Conservation (phyloP, 192 early-diverging fungal genomes). For the Podochytrium sp. region DNA sequence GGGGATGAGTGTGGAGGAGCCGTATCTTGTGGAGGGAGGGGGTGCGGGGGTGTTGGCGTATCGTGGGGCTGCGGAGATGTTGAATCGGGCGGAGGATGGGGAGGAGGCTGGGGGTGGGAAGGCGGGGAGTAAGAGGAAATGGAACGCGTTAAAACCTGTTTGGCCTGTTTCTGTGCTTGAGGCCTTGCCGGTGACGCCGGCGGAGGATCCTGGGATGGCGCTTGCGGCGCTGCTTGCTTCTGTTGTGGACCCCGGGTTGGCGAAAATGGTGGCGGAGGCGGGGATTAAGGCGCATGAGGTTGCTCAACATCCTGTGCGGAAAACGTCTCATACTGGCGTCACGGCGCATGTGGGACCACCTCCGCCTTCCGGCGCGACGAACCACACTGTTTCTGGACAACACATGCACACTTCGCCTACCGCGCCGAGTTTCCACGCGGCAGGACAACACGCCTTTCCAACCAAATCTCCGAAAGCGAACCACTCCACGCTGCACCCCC, state of each 20-base stretch:
- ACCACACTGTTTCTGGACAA: too few relatives aligned
- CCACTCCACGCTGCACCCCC: slow-evolving; percentile 76
- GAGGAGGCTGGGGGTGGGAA: not conserved
- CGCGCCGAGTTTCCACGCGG: not conserved
- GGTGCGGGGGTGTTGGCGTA: slow-evolving; percentile 66
- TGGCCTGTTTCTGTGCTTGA: slow-evolving; percentile 36
- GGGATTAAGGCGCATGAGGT: slow-evolving; percentile 51
- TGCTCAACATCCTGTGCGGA: not conserved
- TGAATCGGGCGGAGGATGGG: not conserved
- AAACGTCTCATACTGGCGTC: not conserved
- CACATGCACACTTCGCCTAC: not conserved
- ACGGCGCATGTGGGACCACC: not conserved
- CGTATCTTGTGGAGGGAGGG: slow-evolving; percentile 54
- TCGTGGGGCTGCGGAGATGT: not conserved
- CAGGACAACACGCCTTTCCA: slow-evolving; percentile 60
- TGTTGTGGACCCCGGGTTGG: slow-evolving; percentile 85
- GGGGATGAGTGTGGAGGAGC: slow-evolving; percentile 87
- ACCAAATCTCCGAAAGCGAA: slow-evolving; percentile 82
- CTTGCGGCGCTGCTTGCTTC: slow-evolving; percentile 87
- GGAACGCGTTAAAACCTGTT: not conserved
- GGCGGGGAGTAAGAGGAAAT: not conserved
- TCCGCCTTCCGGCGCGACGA: not conserved
- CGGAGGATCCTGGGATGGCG: slow-evolving; percentile 91
- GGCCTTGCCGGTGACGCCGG: slow-evolving; percentile 45
- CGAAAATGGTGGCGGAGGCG: slow-evolving; percentile 83